Evolutionary conservation across 345 rosid genomes (phyloP), one percentile per base, ranked within the genome.

Genomic region (Citrus cavaleriei): DNA sequence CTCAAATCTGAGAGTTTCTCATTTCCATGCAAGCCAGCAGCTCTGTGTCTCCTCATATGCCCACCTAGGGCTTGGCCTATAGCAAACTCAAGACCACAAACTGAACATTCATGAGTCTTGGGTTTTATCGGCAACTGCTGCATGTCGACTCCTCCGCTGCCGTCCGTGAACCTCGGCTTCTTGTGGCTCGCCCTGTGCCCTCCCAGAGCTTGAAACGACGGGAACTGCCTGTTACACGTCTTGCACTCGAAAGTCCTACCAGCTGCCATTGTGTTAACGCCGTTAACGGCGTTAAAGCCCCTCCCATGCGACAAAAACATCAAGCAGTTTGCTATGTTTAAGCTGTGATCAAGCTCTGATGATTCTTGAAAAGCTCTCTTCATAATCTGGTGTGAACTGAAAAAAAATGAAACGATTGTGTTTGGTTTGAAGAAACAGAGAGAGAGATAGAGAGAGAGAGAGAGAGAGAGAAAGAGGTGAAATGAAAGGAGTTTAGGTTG

Each of bases 61-160:
- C 95, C 93, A 0, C 93, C 93, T 22, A 89, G 68, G 2, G 95
- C 92, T 73, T 91, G 93, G 6, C 93, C 98, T 51, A 95, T 85
- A 0, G 97, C 85, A 60, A 95, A 95, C 85, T 92, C 95, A 1
- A 90, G 84, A 5, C 98, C 98, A 55, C 98, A 95, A 2, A 95
- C 88, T 5, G 98, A 92, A 76, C 98, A 95, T 87, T 91, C 93
- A 58, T 95, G 98, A 1, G 91, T 85, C 73, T 92, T 92, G 4
- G 88, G 83, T 80, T 91, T 91, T 3, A 54, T 51, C 10, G 91
- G 85, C 0, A 79, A 67, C 2, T 73, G 76, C 66, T 13, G 51
- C 51, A 8, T 2, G 40, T 65, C 42, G 4, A 37, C 68, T 3
- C 68, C 68, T 19, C 28, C 27, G 10, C 0, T 10, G 7, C 46